Conservation (phyloP, 2,329 filamentous ascomycete species). For the Neobulgaria alba region DNA sequence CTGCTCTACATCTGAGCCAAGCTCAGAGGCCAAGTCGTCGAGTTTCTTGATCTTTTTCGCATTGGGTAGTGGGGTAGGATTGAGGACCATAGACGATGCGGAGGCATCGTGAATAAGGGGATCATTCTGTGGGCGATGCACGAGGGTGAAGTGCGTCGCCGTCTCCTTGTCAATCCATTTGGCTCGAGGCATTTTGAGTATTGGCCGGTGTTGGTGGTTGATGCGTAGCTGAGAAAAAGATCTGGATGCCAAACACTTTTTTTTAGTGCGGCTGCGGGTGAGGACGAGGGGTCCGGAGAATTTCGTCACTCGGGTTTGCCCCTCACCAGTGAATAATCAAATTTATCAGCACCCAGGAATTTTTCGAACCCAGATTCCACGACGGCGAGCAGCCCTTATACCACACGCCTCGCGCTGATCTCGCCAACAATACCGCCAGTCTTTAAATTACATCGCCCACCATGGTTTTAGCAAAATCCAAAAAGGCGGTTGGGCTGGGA, state of each 20-base stretch:
- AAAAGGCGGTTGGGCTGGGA: slow-evolving; percentile 88
- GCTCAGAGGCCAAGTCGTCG: slow-evolving; percentile 66
- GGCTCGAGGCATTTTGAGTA: slow-evolving; percentile 27
- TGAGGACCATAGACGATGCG: slow-evolving; percentile 84
- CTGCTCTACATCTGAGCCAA: slow-evolving; percentile 55
- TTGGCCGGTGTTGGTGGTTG: slow-evolving; percentile 27
- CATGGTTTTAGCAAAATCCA: slow-evolving; percentile 83
- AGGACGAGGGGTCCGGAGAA: slow-evolving; percentile 16
- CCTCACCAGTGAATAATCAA: slow-evolving; percentile 4
- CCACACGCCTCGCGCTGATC: too few relatives aligned
- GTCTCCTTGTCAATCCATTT: slow-evolving; percentile 71
- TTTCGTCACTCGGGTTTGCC: slow-evolving; percentile 17
- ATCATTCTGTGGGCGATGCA: slow-evolving; percentile 95
- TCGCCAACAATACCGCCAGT: too few relatives aligned
- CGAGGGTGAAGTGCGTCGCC: slow-evolving; percentile 86
- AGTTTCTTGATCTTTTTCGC: slow-evolving; percentile 55
- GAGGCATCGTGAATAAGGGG: slow-evolving; percentile 88
- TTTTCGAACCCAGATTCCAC: too few relatives aligned
- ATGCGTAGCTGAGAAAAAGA: slow-evolving; percentile 6
- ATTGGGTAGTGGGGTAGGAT: slow-evolving; percentile 49
- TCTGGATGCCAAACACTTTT: slow-evolving; percentile 9
- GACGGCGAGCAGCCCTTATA: too few relatives aligned
- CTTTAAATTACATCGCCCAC: slow-evolving; percentile 7
- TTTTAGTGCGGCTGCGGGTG: too few relatives aligned
- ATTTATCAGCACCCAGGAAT: too few relatives aligned